phyloP scores from a whole-genome alignment of 768 basidiomycete species.

The Suillus variegatus region DNA sequence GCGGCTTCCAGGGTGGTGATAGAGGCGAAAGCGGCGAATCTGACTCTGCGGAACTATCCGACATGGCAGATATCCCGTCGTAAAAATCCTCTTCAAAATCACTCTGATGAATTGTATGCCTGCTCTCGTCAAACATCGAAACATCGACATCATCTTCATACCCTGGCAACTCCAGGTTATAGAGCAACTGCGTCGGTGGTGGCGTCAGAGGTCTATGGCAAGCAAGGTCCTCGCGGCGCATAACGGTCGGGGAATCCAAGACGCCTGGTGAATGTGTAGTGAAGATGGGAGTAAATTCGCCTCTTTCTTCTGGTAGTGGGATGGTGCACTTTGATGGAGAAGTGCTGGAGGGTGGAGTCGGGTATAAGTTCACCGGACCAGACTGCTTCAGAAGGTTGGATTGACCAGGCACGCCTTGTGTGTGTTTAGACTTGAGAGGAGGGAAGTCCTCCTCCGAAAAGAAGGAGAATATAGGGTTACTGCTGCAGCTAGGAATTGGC shows the following conservation, averaged over 20 bases:
- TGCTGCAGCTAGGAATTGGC: slow-evolving; percentile 20
- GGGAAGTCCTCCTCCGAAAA: slow-evolving; percentile 16
- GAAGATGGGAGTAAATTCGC: slow-evolving; percentile 20
- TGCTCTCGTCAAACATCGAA: slow-evolving; percentile 13
- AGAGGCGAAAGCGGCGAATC: slow-evolving; percentile 34
- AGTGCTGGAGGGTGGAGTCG: slow-evolving; percentile 28
- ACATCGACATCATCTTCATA: slow-evolving; percentile 27
- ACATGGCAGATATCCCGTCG: slow-evolving; percentile 14
- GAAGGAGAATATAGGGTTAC: slow-evolving; percentile 24
- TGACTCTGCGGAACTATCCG: slow-evolving; percentile 17
- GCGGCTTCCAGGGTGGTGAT: slow-evolving; percentile 35
- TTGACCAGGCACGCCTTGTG: slow-evolving; percentile 16
- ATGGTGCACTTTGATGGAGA: slow-evolving; percentile 27
- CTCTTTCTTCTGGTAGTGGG: slow-evolving; percentile 27
- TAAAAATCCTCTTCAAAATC: slow-evolving; percentile 22
- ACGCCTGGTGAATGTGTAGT: slow-evolving; percentile 31
- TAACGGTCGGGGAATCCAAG: slow-evolving; percentile 36
- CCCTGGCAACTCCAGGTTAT: slow-evolving; percentile 39
- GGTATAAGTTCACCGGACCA: slow-evolving; percentile 25
- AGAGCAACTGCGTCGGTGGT: slow-evolving; percentile 42
- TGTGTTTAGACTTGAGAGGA: slow-evolving; percentile 18
- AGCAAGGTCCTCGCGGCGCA: slow-evolving; percentile 31
- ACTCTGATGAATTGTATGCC: slow-evolving; percentile 16
- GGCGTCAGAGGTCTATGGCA: slow-evolving; percentile 40
- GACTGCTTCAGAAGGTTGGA: slow-evolving; percentile 18